A percentile compares a stretch with the other conserved stretches of the same genome.
Evolutionary conservation across 2,329 filamentous ascomycete species (phyloP).

Genomic region (Calonectria fujianensis): DNA sequence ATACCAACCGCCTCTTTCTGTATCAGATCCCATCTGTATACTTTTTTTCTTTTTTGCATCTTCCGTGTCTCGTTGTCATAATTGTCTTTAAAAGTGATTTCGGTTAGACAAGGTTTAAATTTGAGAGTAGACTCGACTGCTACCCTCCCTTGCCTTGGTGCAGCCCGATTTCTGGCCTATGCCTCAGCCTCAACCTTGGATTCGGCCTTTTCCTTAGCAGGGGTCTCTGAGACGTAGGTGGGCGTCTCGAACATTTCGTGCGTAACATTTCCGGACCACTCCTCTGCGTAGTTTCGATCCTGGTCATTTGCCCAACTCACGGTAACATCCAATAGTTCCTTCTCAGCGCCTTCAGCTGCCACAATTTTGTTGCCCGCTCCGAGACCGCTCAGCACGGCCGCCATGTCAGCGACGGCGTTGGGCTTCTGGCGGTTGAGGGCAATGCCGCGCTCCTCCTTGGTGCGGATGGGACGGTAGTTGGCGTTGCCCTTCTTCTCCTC

Average conservation of each 20-base stretch:
- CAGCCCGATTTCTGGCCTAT: conserved; percentile 4
- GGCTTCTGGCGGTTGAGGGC: conserved; percentile 76
- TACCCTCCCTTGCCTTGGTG: conserved; percentile 5
- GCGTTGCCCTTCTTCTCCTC: conserved; percentile 56
- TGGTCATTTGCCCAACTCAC: conserved; percentile 72
- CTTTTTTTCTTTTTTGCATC: conserved; percentile 21
- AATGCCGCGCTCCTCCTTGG: conserved; percentile 67
- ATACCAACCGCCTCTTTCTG: conserved; percentile 32
- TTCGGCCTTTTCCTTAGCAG: conserved; percentile 34
- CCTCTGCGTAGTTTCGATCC: conserved; percentile 67
- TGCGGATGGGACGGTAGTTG: conserved; percentile 59
- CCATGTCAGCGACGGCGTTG: conserved; percentile 79
- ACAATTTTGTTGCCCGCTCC: conserved; percentile 71
- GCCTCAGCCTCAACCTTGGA: conserved; percentile 7
- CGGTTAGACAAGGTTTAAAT: conserved; percentile 19
- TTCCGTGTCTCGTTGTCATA: conserved; percentile 30
- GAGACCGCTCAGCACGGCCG: conserved; percentile 71
- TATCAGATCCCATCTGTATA: conserved; percentile 25
- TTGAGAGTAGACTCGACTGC: conserved; percentile 16
- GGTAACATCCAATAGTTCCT: conserved; percentile 63
- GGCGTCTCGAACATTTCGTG: conserved; percentile 65
- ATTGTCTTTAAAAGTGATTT: conserved; percentile 20
- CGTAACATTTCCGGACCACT: conserved; percentile 73
- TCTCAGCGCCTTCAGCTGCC: conserved; percentile 48
- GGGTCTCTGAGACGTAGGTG: conserved; percentile 47